Evolutionary conservation across 2,329 filamentous ascomycete genomes (phyloP), one percentile per base, ranked within the genome.

Genomic region (Xylariales sp.): DNA sequence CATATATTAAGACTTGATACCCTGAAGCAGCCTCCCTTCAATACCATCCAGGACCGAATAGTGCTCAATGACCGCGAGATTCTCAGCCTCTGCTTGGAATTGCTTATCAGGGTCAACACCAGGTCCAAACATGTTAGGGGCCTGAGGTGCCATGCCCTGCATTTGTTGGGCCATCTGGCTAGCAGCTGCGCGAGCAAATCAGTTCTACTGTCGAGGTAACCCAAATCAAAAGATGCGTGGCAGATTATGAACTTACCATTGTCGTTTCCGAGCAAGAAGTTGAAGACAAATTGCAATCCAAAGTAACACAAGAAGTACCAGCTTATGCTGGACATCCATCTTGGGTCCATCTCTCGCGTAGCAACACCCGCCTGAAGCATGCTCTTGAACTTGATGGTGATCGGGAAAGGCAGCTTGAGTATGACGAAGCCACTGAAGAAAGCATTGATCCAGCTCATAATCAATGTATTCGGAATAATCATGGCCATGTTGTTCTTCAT

Each of bases 401-500:
- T 76, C 4, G 94, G 93, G 63, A 98, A 98, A 0, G 93, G 93
- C 18, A 98, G 67, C 81, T 96, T 96, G 78, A 98, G 88, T 46
- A 98, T 96, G 33, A 98, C 93, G 58, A 96, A 98, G 21, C 93
- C 93, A 37, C 88, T 94, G 56, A 98, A 98, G 60, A 97, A 98
- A 0, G 93, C 90, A 67, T 98, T 98, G 61, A 98, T 97, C 93
- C 93, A 98, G 49, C 91, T 93, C 93, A 98, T 98, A 51, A 98
- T 98, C 59, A 98, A 67, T 5, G 90, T 97, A 65, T 98, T 95
- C 33, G 93, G 93, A 41, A 98, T 88, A 71, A 98, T 97, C 93
- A 97, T 98, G 48, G 93, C 91, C 86, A 98, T 95, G 60, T 98
- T 95, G 41, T 90, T 90, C 78, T 98, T 98, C 88, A 98, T 95